Percentiles rank a stretch among this genome's conserved stretches.
Conservation (phyloP, 2,329 filamentous ascomycete genomes). For the Epichloe typhina region DNA sequence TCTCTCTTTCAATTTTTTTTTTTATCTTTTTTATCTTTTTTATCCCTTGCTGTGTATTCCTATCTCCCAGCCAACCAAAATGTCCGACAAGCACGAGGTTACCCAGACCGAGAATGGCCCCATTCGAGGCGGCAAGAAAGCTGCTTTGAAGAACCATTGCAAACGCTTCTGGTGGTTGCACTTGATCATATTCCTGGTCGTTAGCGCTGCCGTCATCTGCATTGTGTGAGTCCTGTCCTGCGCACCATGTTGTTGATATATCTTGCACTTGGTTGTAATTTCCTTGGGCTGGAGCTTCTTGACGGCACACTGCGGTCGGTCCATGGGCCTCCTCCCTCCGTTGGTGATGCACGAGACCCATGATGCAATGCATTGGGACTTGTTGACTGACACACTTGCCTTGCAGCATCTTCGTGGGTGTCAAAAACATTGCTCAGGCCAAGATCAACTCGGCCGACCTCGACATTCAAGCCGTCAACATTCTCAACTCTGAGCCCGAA, state of each 20-base stretch:
- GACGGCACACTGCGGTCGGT: too few relatives aligned
- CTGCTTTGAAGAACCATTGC: conserved; percentile 32
- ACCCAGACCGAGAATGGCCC: conserved; percentile 22
- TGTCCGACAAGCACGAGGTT: conserved; percentile 26
- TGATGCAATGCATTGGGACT: background rate
- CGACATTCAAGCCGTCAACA: conserved; percentile 35
- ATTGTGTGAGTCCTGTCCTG: conserved; percentile 38
- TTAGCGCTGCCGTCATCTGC: conserved; percentile 42
- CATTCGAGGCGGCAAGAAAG: conserved; percentile 20
- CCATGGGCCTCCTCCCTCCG: too few relatives aligned
- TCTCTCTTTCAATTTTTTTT: background rate
- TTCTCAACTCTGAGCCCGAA: conserved; percentile 31
- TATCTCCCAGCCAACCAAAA: conserved; percentile 10
- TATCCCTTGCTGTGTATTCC: background rate
- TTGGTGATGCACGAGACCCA: background rate
- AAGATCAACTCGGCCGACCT: conserved; percentile 42
- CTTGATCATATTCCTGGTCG: conserved; percentile 34
- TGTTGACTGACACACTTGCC: background rate
- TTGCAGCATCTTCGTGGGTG: conserved; percentile 41
- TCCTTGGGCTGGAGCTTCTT: background rate
- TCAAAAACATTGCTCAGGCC: conserved; percentile 43
- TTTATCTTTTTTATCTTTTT: background rate
- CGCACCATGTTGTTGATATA: background rate
- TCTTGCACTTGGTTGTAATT: background rate
- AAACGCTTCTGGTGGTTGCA: conserved; percentile 49